phyloP scores from a whole-genome alignment of 2,329 filamentous ascomycete genomes.

The Calonectria montana region DNA sequence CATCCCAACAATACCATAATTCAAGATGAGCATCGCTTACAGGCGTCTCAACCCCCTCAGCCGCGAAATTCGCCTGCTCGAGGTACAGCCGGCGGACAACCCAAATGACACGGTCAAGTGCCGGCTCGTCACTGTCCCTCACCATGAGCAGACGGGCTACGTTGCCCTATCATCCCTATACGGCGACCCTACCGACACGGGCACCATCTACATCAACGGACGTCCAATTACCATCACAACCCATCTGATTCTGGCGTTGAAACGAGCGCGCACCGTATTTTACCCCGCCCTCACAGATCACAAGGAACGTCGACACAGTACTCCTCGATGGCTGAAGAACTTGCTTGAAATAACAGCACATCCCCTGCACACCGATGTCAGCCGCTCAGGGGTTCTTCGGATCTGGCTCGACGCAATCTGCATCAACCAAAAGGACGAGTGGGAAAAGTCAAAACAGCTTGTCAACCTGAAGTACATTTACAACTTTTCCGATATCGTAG shows the following conservation, averaged over 20 bases:
- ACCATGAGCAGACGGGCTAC: conserved; percentile 41
- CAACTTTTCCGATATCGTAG: conserved; percentile 45
- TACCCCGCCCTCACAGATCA: conserved; percentile 36
- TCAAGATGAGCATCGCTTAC: conserved; percentile 19
- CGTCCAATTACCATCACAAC: conserved; percentile 40
- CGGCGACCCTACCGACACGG: conserved; percentile 43
- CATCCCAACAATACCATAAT: too few species aligned
- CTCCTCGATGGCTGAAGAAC: conserved; percentile 30
- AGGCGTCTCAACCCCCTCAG: conserved; percentile 26
- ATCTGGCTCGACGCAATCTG: conserved; percentile 49
- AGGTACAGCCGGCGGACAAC: conserved; percentile 43
- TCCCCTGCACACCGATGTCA: conserved; percentile 19
- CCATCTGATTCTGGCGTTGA: conserved; percentile 45
- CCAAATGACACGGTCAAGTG: conserved; percentile 46
- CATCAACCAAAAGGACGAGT: conserved; percentile 42
- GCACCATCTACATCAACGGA: conserved; percentile 45
- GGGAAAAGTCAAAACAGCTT: conserved; percentile 43
- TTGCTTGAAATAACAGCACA: conserved; percentile 9
- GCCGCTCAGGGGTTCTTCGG: conserved; percentile 31
- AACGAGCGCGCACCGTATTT: conserved; percentile 49
- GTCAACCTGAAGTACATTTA: conserved; percentile 45
- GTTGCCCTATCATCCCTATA: conserved; percentile 47
- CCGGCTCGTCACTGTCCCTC: conserved; percentile 45
- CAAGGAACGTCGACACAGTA: conserved; percentile 20
- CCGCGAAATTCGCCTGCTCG: conserved; percentile 48